Evolutionary conservation across 257 asterid genomes (phyloP).

Genomic region (Thymus quinquecostatus): DNA sequence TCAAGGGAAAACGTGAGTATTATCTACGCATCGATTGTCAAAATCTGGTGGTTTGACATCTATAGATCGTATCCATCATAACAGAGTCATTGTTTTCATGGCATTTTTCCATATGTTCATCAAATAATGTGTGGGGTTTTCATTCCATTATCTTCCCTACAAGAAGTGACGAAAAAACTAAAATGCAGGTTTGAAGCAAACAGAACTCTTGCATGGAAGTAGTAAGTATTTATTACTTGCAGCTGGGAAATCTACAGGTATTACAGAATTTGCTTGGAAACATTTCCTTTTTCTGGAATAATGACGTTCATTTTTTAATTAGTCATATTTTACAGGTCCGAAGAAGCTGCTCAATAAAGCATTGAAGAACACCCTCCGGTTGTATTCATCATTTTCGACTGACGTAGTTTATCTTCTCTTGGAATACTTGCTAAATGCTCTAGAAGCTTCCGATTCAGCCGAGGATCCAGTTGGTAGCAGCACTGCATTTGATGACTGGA

Average conservation of each 20-base stretch:
- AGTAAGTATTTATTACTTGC: slow-evolving; percentile 52
- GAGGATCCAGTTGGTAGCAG: slow-evolving; percentile 38
- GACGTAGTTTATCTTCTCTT: slow-evolving; percentile 70
- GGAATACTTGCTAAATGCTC: slow-evolving; percentile 68
- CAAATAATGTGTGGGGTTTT: neutral
- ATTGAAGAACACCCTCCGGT: slow-evolving; percentile 59
- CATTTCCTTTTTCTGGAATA: neutral
- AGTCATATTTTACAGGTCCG: slow-evolving; percentile 52
- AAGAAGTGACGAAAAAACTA: slow-evolving; percentile 13
- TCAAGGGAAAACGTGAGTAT: slow-evolving; percentile 65
- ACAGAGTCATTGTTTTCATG: neutral
- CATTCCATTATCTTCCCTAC: slow-evolving; percentile 1
- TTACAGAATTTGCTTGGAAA: slow-evolving; percentile 7
- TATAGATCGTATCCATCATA: slow-evolving; percentile 2
- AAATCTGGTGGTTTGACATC: slow-evolving; percentile 22
- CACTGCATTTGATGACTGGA: slow-evolving; percentile 65
- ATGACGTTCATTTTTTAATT: neutral
- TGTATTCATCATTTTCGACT: slow-evolving; percentile 71
- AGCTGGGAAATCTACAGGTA: slow-evolving; percentile 55
- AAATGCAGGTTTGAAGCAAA: slow-evolving; percentile 49
- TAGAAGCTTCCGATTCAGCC: slow-evolving; percentile 44
- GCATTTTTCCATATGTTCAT: neutral
- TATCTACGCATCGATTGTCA: neutral
- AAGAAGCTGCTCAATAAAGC: slow-evolving; percentile 65
- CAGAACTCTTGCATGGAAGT: slow-evolving; percentile 51